Conservation (phyloP, 2,329 filamentous ascomycete genomes). For the Alternaria angustiovoidea region DNA sequence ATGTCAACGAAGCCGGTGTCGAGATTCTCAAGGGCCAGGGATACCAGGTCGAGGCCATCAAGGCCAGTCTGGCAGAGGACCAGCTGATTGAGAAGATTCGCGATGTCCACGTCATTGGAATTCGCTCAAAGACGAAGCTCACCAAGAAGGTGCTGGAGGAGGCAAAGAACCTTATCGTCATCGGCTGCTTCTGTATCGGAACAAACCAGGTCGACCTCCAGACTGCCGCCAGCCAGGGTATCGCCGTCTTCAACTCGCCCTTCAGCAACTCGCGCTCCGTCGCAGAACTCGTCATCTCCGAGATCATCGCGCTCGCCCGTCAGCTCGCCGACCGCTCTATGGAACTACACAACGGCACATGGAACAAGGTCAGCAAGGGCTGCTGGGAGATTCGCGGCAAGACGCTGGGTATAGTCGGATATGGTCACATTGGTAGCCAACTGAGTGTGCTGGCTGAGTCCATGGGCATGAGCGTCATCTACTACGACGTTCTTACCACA, state of each 20-base stretch:
- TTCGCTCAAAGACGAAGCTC: slow-evolving; percentile 97
- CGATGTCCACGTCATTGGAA: slow-evolving; percentile 96
- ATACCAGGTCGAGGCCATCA: slow-evolving; percentile 93
- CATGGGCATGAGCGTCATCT: slow-evolving; percentile 98
- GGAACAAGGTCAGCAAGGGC: slow-evolving; percentile 96
- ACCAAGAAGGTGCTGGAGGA: slow-evolving; percentile 83
- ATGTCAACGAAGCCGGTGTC: slow-evolving; percentile 89
- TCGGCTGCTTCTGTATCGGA: slow-evolving; percentile 98
- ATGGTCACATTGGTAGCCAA: slow-evolving; percentile 96
- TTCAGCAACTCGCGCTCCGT: slow-evolving; percentile 98
- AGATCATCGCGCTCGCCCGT: slow-evolving; percentile 90
- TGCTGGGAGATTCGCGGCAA: slow-evolving; percentile 99
- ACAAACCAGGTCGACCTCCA: slow-evolving; percentile 94
- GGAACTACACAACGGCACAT: slow-evolving; percentile 92
- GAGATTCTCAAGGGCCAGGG: slow-evolving; percentile 85
- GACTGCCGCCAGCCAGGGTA: slow-evolving; percentile 82
- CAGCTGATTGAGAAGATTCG: slow-evolving; percentile 98
- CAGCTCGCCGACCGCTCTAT: slow-evolving; percentile 92
- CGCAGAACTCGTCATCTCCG: slow-evolving; percentile 91
- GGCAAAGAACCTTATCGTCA: slow-evolving; percentile 92
- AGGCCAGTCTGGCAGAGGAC: slow-evolving; percentile 88
- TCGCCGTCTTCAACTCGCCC: slow-evolving; percentile 98
- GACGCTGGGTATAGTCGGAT: slow-evolving; percentile 94
- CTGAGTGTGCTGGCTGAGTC: slow-evolving; percentile 93
- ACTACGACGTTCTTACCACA: slow-evolving; percentile 92